phyloP scores from a whole-genome alignment of 2,329 filamentous ascomycete genomes.

The Leptographium lundbergii region DNA sequence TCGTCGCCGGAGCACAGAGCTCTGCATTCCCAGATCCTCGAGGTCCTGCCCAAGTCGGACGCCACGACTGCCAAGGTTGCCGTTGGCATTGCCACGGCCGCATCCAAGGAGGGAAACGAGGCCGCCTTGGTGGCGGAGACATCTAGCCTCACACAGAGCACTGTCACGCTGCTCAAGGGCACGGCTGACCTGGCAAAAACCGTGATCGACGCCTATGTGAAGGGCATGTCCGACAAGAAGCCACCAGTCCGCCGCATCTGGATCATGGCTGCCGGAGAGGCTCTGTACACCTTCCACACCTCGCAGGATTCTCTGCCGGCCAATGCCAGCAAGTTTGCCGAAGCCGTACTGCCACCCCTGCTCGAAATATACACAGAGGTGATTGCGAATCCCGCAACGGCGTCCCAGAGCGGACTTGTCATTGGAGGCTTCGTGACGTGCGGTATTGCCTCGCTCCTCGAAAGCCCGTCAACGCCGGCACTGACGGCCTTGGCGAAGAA shows the following conservation, averaged over 20 bases:
- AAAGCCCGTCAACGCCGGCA: constrained; percentile 39
- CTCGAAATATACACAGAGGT: constrained; percentile 67
- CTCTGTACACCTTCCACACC: constrained; percentile 46
- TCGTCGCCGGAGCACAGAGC: constrained; percentile 74
- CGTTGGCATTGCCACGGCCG: constrained; percentile 51
- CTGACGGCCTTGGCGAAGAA: constrained; percentile 41
- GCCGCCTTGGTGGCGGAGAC: constrained; percentile 66
- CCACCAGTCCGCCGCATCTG: constrained; percentile 64
- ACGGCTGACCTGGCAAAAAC: constrained; percentile 50
- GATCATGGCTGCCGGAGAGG: constrained; percentile 60
- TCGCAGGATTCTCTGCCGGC: constrained; percentile 32
- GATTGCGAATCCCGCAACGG: constrained; percentile 60
- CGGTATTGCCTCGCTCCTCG: constrained; percentile 45
- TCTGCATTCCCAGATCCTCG: constrained; percentile 70
- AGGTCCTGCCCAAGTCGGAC: constrained; percentile 45
- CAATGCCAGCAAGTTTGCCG: constrained; percentile 36
- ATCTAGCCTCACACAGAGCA: constrained; percentile 53
- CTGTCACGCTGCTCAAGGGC: constrained; percentile 46
- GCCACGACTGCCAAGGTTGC: constrained; percentile 54
- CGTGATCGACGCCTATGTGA: constrained; percentile 58
- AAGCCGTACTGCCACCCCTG: constrained; percentile 40
- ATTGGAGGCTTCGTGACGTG: constrained; percentile 65
- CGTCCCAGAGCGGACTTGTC: constrained; percentile 72
- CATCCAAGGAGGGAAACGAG: constrained; percentile 82
- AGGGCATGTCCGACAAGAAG: constrained; percentile 80